Percentiles rank a stretch among this genome's conserved stretches.
These are phyloP conservation scores for Plasmopara muralis DNA, from an alignment of 352 stramenopile genomes.

Conservation along the genomic window DNA sequence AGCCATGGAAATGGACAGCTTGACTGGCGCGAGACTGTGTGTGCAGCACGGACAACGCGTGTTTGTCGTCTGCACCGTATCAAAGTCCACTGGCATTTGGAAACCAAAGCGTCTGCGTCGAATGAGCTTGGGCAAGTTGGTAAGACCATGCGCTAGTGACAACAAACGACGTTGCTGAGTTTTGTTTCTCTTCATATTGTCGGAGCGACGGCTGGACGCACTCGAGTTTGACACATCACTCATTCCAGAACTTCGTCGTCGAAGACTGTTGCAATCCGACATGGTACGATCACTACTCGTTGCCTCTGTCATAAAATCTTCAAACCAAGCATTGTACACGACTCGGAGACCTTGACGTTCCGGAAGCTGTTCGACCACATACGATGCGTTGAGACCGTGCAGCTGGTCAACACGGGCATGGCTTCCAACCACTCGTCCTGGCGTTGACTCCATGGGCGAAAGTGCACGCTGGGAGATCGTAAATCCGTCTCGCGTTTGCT, in stretches of 20 bases:
- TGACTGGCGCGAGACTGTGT: slow-evolving; percentile 23
- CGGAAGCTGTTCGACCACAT: slow-evolving; percentile 12
- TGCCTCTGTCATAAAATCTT: not conserved
- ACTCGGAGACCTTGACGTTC: slow-evolving; percentile 12
- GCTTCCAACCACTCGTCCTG: slow-evolving; percentile 1
- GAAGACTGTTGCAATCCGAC: slow-evolving; percentile 4
- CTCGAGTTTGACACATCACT: not conserved
- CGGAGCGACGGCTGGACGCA: no score
- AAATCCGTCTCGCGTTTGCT: slow-evolving; percentile 11
- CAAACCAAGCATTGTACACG: slow-evolving; percentile 22
- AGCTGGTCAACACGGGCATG: slow-evolving; percentile 16
- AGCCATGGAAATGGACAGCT: slow-evolving; percentile 12
- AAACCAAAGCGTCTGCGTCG: slow-evolving; percentile 47
- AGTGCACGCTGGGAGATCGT: slow-evolving; percentile 18
- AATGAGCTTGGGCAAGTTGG: slow-evolving; percentile 33
- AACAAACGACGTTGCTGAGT: slow-evolving; percentile 15
- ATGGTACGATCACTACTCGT: slow-evolving; percentile 1
- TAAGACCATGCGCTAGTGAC: slow-evolving; percentile 26
- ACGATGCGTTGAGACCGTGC: slow-evolving; percentile 16
- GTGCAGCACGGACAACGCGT: slow-evolving; percentile 49
- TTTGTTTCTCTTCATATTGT: not conserved
- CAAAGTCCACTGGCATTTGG: slow-evolving; percentile 38
- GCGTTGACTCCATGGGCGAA: slow-evolving; percentile 4
- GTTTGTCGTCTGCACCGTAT: slow-evolving; percentile 29
- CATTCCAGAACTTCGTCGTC: slow-evolving; percentile 10